Percentiles rank a stretch among this genome's conserved stretches.
Evolutionary conservation across 2,329 filamentous ascomycete species (phyloP).

Genomic region (Arthrobotrys iridis): DNA sequence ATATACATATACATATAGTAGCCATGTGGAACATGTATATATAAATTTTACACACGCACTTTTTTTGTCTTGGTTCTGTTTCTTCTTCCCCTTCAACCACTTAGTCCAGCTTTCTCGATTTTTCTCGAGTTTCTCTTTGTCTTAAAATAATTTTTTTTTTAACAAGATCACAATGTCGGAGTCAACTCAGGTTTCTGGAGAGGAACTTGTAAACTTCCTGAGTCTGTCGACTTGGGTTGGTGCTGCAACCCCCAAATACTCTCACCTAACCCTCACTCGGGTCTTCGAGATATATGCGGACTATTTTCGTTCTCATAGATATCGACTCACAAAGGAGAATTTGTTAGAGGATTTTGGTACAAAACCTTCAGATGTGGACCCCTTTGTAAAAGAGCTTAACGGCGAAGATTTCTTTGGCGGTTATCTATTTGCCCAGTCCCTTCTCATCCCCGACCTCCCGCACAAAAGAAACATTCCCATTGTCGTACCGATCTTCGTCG

Average conservation of each 20-base stretch:
- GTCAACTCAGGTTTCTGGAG: not conserved
- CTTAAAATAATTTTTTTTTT: not conserved
- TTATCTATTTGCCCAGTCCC: not conserved
- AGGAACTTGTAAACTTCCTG: not conserved
- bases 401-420: not conserved
- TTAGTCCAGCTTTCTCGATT: not conserved
- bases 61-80: not conserved
- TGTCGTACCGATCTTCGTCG: slow-evolving; percentile 10
- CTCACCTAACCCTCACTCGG: not conserved
- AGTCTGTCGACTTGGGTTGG: not conserved
- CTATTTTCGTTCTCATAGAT: not conserved
- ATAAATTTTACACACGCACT: not conserved
- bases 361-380: not conserved
- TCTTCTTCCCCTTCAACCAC: not conserved
- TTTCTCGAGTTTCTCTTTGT: not conserved
- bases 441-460: not conserved
- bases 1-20: not conserved
- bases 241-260: slow-evolving; percentile 6
- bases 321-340: slow-evolving; percentile 2
- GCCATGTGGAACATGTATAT: not conserved
- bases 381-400: not conserved
- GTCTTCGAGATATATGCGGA: not conserved
- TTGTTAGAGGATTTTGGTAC: slow-evolving; percentile 15
- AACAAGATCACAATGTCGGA: not conserved
- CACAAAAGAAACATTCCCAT: not conserved